A percentile compares a stretch with the other conserved stretches of the same genome.
These are phyloP conservation scores for Hyphopichia khmerensis DNA, from an alignment of 1,139 yeast genomes.

Conservation along the genomic window DNA sequence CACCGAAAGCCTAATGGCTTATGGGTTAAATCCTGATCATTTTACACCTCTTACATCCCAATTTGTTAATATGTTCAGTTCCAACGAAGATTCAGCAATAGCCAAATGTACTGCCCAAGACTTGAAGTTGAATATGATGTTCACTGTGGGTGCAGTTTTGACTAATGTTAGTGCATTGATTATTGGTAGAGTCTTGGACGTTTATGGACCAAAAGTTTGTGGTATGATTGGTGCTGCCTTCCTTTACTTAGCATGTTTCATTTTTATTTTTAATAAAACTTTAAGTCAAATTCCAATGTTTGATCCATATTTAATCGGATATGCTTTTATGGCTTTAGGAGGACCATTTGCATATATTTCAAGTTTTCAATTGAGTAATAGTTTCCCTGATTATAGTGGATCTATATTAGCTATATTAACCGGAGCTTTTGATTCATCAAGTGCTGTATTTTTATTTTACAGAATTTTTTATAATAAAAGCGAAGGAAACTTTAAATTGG, in stretches of 20 bases:
- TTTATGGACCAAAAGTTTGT: slow-evolving; percentile 43
- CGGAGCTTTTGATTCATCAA: slow-evolving; percentile 49
- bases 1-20: background rate
- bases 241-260: slow-evolving; percentile 35
- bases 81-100: slow-evolving; percentile 10
- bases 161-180: slow-evolving; percentile 45
- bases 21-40: background rate
- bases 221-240: slow-evolving; percentile 42
- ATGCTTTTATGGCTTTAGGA: slow-evolving; percentile 43
- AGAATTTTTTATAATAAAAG: slow-evolving; percentile 27
- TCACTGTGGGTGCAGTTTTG: slow-evolving; percentile 45
- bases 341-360: slow-evolving; percentile 49
- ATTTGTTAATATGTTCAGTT: background rate
- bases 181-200: slow-evolving; percentile 41
- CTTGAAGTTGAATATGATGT: slow-evolving; percentile 45
- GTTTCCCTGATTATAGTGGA: slow-evolving; percentile 43
- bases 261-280: slow-evolving; percentile 33
- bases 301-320: slow-evolving; percentile 45
- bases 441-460: slow-evolving; percentile 45
- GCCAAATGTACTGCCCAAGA: slow-evolving; percentile 44
- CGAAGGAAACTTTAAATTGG: slow-evolving; percentile 28
- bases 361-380: slow-evolving; percentile 44
- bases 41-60: background rate
- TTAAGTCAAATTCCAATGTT: slow-evolving; percentile 15
- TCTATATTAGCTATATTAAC: slow-evolving; percentile 43